Base-by-base conservation (phyloP, 2,329 filamentous ascomycete genomes). In the Colletotrichum sublineola region DNA sequence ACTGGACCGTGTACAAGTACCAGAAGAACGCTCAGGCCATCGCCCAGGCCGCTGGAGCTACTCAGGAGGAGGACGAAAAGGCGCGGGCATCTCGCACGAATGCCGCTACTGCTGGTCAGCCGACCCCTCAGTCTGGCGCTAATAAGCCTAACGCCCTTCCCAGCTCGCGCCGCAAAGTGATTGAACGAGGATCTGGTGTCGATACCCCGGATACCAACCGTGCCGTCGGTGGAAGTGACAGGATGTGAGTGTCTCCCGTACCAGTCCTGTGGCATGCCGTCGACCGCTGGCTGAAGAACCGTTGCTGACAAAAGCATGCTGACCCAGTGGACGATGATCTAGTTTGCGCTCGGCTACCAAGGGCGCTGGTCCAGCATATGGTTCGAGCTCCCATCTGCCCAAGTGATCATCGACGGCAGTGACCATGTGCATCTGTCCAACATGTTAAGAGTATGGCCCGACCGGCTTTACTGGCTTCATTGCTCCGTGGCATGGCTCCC, bases 1-100 rank as follows among this genome's bases (percentile, higher is more conserved):
- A 99, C 86, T 99, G 96, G 96, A 99, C 96, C 73, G 96, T 98
- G 80, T 98, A 98, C 91, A 98, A 98, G 88, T 98, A 98, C 89
- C 95, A 98, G 90, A 98, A 98, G 92, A 98, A 98, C 79, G 95
- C 95, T 67, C 94, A 97, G 86, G 73, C 73, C 46, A 97, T 97
- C 82, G 94, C 94, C 77, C 92, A 96, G 83, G 93, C 93, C 77
- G 91, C 91, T 76, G 91, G 89, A 77, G 71, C 71, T 50, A 73
- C 61, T 57, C 90, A 89, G 77, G 93, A 95, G 76, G 91, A 91
- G 52, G 93, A 95, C 24, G 94, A 96, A 79, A 94, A 95, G 85
- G 87, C 88, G 76, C 90, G 90, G 77, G 91, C 91, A 81, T 88
- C 88, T 79, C 90, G 91, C 80, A 90, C 91, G 77, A 89, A 87